Conservation (phyloP, 2,329 filamentous ascomycete species). For the Alternaria metachromatica region DNA sequence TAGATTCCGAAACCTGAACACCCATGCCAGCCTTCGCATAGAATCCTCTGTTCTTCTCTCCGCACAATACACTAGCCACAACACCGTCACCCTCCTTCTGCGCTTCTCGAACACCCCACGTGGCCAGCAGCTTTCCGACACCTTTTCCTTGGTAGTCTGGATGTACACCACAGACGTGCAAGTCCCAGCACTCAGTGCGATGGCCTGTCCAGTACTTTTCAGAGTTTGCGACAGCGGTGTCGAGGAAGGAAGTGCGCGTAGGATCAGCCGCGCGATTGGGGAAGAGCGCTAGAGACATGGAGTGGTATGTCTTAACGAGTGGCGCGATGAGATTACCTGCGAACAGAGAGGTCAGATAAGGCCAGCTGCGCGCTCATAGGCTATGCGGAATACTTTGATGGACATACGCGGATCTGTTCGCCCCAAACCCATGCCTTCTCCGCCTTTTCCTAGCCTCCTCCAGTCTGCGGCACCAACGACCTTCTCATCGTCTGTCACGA, state of each 20-base stretch:
- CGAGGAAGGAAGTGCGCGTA: constrained; percentile 24
- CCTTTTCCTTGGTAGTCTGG: constrained; percentile 48
- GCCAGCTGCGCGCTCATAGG: not conserved
- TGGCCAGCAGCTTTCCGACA: constrained; percentile 46
- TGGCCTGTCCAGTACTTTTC: constrained; percentile 35
- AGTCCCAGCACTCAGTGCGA: constrained; percentile 35
- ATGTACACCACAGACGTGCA: constrained; percentile 39
- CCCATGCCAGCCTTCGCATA: constrained; percentile 30
- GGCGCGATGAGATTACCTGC: constrained; percentile 31
- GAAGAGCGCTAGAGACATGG: constrained; percentile 5
- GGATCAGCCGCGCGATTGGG: constrained; percentile 40
- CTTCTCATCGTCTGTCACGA: constrained; percentile 14
- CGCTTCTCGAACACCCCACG: constrained; percentile 48
- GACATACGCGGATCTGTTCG: constrained; percentile 32
- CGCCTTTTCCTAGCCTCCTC: constrained; percentile 34
- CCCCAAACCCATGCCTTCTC: constrained; percentile 18
- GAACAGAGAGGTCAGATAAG: not conserved
- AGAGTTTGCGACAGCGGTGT: constrained; percentile 24
- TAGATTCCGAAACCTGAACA: constrained; percentile 17
- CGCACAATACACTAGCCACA: constrained; percentile 37
- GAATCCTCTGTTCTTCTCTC: constrained; percentile 39
- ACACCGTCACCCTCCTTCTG: constrained; percentile 35
- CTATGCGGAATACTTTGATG: not conserved
- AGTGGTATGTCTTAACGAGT: constrained; percentile 17
- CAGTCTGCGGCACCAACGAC: constrained; percentile 40